Evolutionary conservation across 345 rosid genomes (phyloP).

Genomic region (Hibiscus tridactylites): DNA sequence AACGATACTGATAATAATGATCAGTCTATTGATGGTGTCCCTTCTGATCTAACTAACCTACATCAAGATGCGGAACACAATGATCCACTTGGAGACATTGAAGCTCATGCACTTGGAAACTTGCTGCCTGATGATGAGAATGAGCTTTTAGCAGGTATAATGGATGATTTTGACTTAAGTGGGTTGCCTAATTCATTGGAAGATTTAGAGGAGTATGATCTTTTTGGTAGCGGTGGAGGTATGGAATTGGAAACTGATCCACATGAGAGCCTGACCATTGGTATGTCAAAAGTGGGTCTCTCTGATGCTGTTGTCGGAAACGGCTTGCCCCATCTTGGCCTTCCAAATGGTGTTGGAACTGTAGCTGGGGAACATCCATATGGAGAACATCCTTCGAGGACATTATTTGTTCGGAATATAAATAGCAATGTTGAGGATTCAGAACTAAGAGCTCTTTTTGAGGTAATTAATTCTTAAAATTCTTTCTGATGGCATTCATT

Average conservation of each 20-base stretch:
- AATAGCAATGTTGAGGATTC: conserved; percentile 68
- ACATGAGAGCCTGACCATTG: conserved; percentile 39
- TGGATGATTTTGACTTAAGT: conserved; percentile 60
- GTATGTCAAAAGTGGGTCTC: conserved; percentile 33
- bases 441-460: conserved; percentile 49
- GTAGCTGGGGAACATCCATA: conserved; percentile 73
- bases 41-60: conserved; percentile 23
- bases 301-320: conserved; percentile 43
- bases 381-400: conserved; percentile 81
- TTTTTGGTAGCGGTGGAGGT: conserved; percentile 70
- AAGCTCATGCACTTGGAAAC: conserved; percentile 30
- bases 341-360: conserved; percentile 51
- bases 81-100: conserved; percentile 31
- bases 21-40: conserved; percentile 31
- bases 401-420: conserved; percentile 68
- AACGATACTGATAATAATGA: conserved; percentile 21
- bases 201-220: conserved; percentile 64
- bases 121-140: conserved; percentile 67
- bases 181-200: conserved; percentile 47
- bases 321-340: conserved; percentile 31
- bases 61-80: conserved; percentile 18
- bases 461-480: conserved; percentile 32
- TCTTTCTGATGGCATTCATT: background rate
- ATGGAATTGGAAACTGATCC: conserved; percentile 53
- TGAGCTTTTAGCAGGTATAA: conserved; percentile 56